These are phyloP conservation scores for Aspergillus fructus DNA, from an alignment of 2,329 filamentous ascomycete species.

Conservation along the genomic window DNA sequence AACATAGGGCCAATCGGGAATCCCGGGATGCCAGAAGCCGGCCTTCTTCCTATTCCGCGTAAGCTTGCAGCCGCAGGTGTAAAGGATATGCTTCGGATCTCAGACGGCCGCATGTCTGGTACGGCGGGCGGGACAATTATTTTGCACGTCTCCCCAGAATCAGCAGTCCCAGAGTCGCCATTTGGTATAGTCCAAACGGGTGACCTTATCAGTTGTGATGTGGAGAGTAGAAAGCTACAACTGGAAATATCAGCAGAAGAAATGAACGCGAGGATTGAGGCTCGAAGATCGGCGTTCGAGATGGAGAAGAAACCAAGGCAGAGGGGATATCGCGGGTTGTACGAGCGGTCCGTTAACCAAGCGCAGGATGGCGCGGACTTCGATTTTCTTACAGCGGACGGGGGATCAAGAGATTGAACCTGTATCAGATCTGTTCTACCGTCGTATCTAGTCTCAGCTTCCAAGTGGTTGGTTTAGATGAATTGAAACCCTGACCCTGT, in stretches of 20 bases:
- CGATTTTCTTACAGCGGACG: slow-evolving; percentile 35
- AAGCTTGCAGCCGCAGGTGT: slow-evolving; percentile 50
- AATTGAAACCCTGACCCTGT: slow-evolving; percentile 24
- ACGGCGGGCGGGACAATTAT: slow-evolving; percentile 57
- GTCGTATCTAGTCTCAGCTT: not conserved
- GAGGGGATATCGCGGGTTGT: slow-evolving; percentile 42
- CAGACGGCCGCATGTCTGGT: slow-evolving; percentile 56
- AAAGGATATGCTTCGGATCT: slow-evolving; percentile 54
- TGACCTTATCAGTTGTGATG: slow-evolving; percentile 49
- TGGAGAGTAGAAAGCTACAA: slow-evolving; percentile 43
- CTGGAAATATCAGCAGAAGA: slow-evolving; percentile 45
- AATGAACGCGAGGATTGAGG: slow-evolving; percentile 38
- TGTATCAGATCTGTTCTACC: not conserved
- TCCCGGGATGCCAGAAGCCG: slow-evolving; percentile 55
- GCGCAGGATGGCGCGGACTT: slow-evolving; percentile 44
- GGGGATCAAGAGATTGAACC: slow-evolving; percentile 6
- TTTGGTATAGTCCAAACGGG: slow-evolving; percentile 51
- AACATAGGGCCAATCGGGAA: slow-evolving; percentile 53
- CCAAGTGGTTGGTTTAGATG: not conserved
- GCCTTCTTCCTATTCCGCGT: slow-evolving; percentile 51
- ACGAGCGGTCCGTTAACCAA: slow-evolving; percentile 45
- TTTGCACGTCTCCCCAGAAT: slow-evolving; percentile 55
- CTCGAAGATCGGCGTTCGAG: slow-evolving; percentile 1
- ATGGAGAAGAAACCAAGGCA: slow-evolving; percentile 20
- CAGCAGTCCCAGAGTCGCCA: slow-evolving; percentile 47